Conservation (phyloP, 2,329 filamentous ascomycete genomes). For the Sporothrix dimorphospora region DNA sequence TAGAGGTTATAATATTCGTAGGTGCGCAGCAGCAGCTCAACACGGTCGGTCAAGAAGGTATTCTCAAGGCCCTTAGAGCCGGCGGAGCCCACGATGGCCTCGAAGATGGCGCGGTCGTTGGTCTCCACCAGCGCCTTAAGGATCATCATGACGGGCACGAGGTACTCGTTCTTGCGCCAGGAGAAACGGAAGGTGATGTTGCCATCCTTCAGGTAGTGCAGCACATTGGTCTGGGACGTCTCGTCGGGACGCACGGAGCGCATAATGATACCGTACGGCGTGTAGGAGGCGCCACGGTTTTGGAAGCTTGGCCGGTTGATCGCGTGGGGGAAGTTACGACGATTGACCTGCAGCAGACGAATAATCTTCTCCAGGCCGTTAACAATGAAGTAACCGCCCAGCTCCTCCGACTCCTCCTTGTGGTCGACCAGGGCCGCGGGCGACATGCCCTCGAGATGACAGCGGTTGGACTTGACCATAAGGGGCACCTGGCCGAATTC, state of each 20-base stretch:
- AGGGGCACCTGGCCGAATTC: constrained; percentile 89
- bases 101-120: constrained; percentile 94
- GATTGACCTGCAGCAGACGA: constrained; percentile 85
- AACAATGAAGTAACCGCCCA: constrained; percentile 96
- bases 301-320: constrained; percentile 89
- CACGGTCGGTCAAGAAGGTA: constrained; percentile 92
- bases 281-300: constrained; percentile 85
- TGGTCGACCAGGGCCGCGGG: constrained; percentile 79
- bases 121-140: constrained; percentile 94
- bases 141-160: constrained; percentile 96
- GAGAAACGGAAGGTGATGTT: constrained; percentile 98
- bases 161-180: constrained; percentile 95
- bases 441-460: constrained; percentile 84
- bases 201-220: constrained; percentile 94
- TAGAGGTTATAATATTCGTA: constrained; percentile 91
- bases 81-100: constrained; percentile 80
- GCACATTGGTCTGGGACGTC: constrained; percentile 94
- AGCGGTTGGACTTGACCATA: constrained; percentile 92
- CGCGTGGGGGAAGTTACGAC: constrained; percentile 93
- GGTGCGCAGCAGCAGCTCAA: constrained; percentile 86
- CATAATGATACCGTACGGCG: constrained; percentile 86
- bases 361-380: constrained; percentile 98
- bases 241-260: constrained; percentile 95
- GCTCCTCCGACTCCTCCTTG: constrained; percentile 94
- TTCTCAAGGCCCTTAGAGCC: constrained; percentile 79